phyloP scores from a whole-genome alignment of 306 rosid species.

The Purshia tridentata region DNA sequence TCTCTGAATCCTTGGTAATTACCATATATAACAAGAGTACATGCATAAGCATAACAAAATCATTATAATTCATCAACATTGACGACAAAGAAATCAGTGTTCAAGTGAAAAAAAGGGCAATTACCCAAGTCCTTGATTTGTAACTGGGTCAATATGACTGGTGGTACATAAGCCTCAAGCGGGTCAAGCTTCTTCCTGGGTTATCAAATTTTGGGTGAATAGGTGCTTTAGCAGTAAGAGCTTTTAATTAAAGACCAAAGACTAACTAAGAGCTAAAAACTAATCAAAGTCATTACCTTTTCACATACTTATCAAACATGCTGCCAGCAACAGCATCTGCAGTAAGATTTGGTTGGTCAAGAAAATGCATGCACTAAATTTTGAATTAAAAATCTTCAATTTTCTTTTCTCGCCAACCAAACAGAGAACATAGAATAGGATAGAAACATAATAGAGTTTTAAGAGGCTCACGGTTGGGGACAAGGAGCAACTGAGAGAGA shows the following conservation, averaged over 20 bases:
- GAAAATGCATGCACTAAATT: not conserved
- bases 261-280: not conserved
- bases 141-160: slow-evolving; percentile 73
- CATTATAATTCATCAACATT: not conserved
- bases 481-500: slow-evolving; percentile 51
- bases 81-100: not conserved
- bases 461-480: slow-evolving; percentile 45
- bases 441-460: not conserved
- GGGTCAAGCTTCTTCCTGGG: slow-evolving; percentile 84
- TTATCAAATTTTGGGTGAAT: slow-evolving; percentile 19
- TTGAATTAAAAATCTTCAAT: not conserved
- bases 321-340: slow-evolving; percentile 66
- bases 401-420: slow-evolving; percentile 9
- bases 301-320: slow-evolving; percentile 65
- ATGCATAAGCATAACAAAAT: not conserved
- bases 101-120: slow-evolving; percentile 10
- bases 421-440: not conserved
- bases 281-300: slow-evolving; percentile 43
- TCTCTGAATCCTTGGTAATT: no score
- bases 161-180: slow-evolving; percentile 78
- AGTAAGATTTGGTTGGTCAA: not conserved
- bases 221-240: no score
- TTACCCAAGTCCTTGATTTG: slow-evolving; percentile 89
- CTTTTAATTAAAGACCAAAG: no score
- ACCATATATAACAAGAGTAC: not conserved